Conservation (phyloP, 2,329 filamentous ascomycete species). For the Dothistroma pini region DNA sequence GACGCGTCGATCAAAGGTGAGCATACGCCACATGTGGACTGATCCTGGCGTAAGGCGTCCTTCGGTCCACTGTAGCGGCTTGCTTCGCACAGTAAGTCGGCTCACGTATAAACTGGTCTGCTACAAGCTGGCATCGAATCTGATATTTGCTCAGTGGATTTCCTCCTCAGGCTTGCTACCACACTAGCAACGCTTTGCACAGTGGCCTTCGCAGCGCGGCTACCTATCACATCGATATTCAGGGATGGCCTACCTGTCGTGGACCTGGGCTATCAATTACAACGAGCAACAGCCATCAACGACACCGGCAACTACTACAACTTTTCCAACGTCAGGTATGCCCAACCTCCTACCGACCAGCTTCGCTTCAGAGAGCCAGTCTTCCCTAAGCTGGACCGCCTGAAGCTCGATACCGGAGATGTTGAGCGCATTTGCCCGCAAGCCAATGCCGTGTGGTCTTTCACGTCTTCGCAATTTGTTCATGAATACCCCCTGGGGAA, state of each 20-base stretch:
- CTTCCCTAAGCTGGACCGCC: slow-evolving; percentile 39
- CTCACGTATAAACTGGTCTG: too few relatives aligned
- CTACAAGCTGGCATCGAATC: too few relatives aligned
- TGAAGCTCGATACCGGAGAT: slow-evolving; percentile 44
- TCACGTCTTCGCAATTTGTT: slow-evolving; percentile 35
- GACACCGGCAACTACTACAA: slow-evolving; percentile 40
- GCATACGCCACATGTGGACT: too few relatives aligned
- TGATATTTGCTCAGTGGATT: background rate
- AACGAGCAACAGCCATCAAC: slow-evolving; percentile 1
- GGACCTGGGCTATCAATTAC: background rate
- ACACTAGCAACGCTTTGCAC: background rate
- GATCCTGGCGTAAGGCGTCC: too few relatives aligned
- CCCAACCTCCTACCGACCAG: slow-evolving; percentile 50
- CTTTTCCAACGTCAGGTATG: slow-evolving; percentile 57
- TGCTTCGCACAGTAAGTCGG: too few relatives aligned
- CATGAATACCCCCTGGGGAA: slow-evolving; percentile 23
- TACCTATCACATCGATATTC: background rate
- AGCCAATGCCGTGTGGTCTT: slow-evolving; percentile 43
- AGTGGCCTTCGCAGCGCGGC: background rate
- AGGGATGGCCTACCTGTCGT: background rate
- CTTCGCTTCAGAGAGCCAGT: slow-evolving; percentile 50
- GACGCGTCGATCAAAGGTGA: too few relatives aligned
- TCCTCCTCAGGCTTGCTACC: background rate
- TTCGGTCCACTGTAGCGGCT: too few relatives aligned
- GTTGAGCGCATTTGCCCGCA: slow-evolving; percentile 44